Evolutionary conservation across 139 green algal species (phyloP), one percentile per base, ranked within the genome.

Genomic region (Micractinium sp.): DNA sequence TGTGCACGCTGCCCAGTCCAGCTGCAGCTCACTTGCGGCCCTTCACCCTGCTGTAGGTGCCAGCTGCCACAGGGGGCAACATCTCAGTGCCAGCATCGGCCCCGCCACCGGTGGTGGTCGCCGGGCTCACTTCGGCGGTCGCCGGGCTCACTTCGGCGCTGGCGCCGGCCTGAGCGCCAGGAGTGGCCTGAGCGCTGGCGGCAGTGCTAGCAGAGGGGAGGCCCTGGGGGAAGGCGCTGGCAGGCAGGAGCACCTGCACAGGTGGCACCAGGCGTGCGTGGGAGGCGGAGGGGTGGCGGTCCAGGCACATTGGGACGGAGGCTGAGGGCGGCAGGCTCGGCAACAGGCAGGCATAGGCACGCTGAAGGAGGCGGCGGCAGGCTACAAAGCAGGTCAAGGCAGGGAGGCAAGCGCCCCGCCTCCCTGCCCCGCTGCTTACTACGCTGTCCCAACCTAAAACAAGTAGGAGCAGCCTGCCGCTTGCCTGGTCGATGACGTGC

Each of bases 391-490:
- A 56, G 47, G 47, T 9, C 47, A 56, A 9, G 47, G 9, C 47
- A 16, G 47, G 9, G 47, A 56, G 9, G 47, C 47, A 56, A 9
- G 47, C 47, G 9, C 47, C 47, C 60, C 14, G 16, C 60, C 16
- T 67, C 14, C 60, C 14, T 14, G 60, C 14, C 60, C 60, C 60
- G 16, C 14, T 67, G 60, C 60, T 67, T 16, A 67, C 60, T 23
- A 67, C 14, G 60, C 60, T 14, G 60, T 16, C 16, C 60, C 14
- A 67, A 16, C 15, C 60, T 14, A 23, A 67, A 14, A 67, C 60
- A 67, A 14, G 79, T 47, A 91, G 63, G 33, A 89, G 71, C 16
- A 89, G 66, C 2, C 27, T 53, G 33, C 89, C 81, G 35, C 89
- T 85, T 25, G 47, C 75, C 75, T 81, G 67, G 67, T 75, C 67